Conservation (phyloP, 441 rosid species). For the Populus tomentosa region DNA sequence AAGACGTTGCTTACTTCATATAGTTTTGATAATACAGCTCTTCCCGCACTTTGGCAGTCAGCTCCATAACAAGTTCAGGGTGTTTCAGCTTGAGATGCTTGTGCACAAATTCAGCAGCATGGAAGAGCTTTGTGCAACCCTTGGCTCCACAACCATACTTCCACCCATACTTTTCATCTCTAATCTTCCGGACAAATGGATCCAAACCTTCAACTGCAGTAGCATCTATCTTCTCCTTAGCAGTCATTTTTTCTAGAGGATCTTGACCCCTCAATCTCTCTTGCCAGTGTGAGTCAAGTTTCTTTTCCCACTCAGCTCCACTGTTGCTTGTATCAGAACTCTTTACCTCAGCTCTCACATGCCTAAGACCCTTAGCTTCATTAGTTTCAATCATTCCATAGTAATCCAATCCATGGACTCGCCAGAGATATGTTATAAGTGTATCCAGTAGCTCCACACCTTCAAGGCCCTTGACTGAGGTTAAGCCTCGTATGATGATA, state of each 20-base stretch:
- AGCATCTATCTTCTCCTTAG: slow-evolving; percentile 88
- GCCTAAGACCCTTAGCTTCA: slow-evolving; percentile 91
- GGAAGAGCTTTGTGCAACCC: slow-evolving; percentile 99
- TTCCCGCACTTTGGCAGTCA: slow-evolving; percentile 88
- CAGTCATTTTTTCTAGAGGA: slow-evolving; percentile 92
- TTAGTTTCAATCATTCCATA: slow-evolving; percentile 79
- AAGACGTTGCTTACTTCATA: slow-evolving; percentile 66
- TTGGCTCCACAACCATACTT: slow-evolving; percentile 99
- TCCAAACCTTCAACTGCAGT: slow-evolving; percentile 74
- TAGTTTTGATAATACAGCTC: slow-evolving; percentile 94
- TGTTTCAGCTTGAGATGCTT: slow-evolving; percentile 99
- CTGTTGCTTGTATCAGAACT: slow-evolving; percentile 42
- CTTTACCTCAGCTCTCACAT: slow-evolving; percentile 84
- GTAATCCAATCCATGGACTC: slow-evolving; percentile 92
- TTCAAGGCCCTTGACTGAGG: slow-evolving; percentile 95
- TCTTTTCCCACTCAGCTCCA: slow-evolving; percentile 73
- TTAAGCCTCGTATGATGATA: slow-evolving; percentile 77
- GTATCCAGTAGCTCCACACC: slow-evolving; percentile 92
- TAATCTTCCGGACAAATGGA: slow-evolving; percentile 92
- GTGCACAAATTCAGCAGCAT: slow-evolving; percentile 96
- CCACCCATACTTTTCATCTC: slow-evolving; percentile 99
- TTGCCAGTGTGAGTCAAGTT: slow-evolving; percentile 82
- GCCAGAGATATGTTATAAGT: slow-evolving; percentile 96
- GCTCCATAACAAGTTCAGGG: slow-evolving; percentile 74
- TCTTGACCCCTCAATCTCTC: slow-evolving; percentile 87